Evolutionary conservation across 2,329 filamentous ascomycete genomes (phyloP).

Genomic region (Paecilomyces variotii): DNA sequence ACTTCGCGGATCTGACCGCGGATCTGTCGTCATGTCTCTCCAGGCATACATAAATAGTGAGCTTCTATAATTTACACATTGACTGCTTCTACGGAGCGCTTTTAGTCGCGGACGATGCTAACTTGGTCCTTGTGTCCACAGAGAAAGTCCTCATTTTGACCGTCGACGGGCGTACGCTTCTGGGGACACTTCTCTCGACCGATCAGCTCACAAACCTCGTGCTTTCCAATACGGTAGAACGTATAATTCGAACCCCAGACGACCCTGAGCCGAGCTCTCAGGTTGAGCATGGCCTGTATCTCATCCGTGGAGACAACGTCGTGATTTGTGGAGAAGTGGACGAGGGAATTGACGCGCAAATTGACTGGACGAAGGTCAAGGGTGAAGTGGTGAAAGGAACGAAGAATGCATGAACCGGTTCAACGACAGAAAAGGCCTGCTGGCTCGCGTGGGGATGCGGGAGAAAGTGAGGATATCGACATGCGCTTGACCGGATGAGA

Average conservation of each 20-base stretch:
- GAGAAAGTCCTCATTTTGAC: conserved; percentile 91
- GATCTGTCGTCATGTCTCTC: conserved; percentile 41
- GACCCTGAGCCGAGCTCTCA: conserved; percentile 74
- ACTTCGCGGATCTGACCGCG: neutral
- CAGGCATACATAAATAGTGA: conserved; percentile 47
- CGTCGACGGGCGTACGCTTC: conserved; percentile 77
- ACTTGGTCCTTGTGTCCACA: conserved; percentile 30
- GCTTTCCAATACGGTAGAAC: conserved; percentile 72
- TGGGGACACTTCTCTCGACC: conserved; percentile 74
- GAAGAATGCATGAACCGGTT: conserved; percentile 56
- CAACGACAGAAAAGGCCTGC: neutral
- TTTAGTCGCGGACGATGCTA: neutral
- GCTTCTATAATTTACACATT: conserved; percentile 10
- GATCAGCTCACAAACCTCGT: conserved; percentile 93
- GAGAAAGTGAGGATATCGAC: neutral
- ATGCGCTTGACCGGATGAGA: neutral
- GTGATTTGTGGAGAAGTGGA: conserved; percentile 84
- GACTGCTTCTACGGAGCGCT: neutral
- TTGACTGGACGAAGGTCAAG: conserved; percentile 87
- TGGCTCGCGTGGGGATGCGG: neutral
- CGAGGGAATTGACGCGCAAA: conserved; percentile 77
- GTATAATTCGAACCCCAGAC: conserved; percentile 79
- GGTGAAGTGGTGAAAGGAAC: conserved; percentile 76
- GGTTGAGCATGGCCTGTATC: conserved; percentile 77
- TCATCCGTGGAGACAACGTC: conserved; percentile 91